A percentile compares a stretch with the other conserved stretches of the same genome.
Evolutionary conservation across 192 early-diverging fungal genomes (phyloP).

Genomic region (Coemansia sp.): DNA sequence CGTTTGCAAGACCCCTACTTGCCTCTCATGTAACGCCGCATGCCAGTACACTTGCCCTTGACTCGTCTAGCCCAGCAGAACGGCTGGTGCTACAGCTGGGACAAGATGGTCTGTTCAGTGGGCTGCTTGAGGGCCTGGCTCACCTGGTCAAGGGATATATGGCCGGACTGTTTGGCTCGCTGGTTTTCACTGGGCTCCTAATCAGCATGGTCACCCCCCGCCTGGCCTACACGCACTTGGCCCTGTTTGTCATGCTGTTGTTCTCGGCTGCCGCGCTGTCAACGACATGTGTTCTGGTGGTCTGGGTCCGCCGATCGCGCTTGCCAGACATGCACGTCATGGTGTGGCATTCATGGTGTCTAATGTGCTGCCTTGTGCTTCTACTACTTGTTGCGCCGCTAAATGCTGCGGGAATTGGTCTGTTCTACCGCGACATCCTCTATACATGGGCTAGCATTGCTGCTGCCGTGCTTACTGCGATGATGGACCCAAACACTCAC

Average conservation of each 20-base stretch:
- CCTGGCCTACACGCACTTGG: conserved; percentile 38
- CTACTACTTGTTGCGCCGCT: conserved; percentile 34
- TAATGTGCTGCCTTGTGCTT: conserved; percentile 31
- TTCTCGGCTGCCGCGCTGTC: conserved; percentile 26
- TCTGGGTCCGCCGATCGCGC: conserved; percentile 28
- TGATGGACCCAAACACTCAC: conserved; percentile 20
- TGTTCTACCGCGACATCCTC: conserved; percentile 39
- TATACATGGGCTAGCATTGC: conserved; percentile 33
- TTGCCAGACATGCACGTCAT: conserved; percentile 15
- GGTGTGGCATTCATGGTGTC: conserved; percentile 33
- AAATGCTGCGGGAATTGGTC: conserved; percentile 18
- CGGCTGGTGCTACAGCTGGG: conserved; percentile 41
- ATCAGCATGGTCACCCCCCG: conserved; percentile 30
- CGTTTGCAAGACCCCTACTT: conserved; percentile 34
- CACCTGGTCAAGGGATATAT: conserved; percentile 14
- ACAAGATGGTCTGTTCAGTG: conserved; percentile 31
- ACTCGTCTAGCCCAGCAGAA: conserved; percentile 4
- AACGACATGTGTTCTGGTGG: conserved; percentile 17
- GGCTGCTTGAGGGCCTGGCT: conserved; percentile 15
- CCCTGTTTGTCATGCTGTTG: conserved; percentile 25
- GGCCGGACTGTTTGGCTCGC: conserved; percentile 19
- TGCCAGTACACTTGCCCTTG: not conserved
- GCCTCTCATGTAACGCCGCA: not conserved
- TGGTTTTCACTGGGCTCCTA: conserved; percentile 27
- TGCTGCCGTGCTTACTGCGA: conserved; percentile 22